A percentile compares a stretch with the other conserved stretches of the same genome.
Evolutionary conservation across 2,329 filamentous ascomycete species (phyloP).

Genomic region (Byssoonygena ceratinophila): DNA sequence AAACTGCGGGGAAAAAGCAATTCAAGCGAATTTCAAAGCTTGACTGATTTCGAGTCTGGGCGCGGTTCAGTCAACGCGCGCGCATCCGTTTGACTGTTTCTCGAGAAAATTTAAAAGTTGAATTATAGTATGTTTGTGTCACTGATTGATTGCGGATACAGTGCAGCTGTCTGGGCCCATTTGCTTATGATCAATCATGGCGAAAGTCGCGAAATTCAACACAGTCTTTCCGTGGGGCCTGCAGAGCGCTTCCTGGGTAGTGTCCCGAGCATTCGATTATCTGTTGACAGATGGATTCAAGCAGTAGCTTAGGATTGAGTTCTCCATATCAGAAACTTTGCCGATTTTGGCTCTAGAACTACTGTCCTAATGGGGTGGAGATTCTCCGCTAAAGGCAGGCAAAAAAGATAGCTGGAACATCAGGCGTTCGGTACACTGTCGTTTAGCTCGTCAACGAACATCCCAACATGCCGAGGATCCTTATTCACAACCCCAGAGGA

Average conservation of each 20-base stretch:
- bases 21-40: background rate
- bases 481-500: background rate
- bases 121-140: background rate
- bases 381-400: background rate
- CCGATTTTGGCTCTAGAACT: background rate
- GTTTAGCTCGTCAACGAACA: background rate
- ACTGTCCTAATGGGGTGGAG: background rate
- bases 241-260: no score
- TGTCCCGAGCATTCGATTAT: no score
- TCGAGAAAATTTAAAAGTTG: background rate
- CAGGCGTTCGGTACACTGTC: no score
- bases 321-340: background rate
- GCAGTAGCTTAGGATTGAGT: background rate
- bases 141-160: background rate
- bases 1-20: background rate
- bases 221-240: background rate
- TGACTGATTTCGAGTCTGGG: background rate
- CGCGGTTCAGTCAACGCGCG: background rate
- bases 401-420: background rate
- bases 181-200: background rate
- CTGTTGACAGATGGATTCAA: no score
- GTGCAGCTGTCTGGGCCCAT: background rate
- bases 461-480: background rate
- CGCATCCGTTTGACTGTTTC: background rate
- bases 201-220: background rate